phyloP scores from a whole-genome alignment of 305 asterid genomes.

The Fraxinus latifolia region DNA sequence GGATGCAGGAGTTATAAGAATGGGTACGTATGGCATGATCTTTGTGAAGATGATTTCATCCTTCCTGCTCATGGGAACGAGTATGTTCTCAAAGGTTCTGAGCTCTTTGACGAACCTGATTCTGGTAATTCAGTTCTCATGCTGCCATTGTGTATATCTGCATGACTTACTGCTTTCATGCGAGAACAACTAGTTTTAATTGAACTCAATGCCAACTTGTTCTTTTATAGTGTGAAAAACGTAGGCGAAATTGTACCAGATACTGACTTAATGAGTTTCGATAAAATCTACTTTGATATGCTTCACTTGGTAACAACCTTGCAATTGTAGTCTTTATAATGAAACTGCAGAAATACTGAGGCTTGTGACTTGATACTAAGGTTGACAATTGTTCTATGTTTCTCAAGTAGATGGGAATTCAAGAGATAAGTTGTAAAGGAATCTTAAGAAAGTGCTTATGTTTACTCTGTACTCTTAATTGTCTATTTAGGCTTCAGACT shows the following conservation, averaged over 20 bases:
- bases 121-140: slow-evolving; percentile 39
- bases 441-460: background rate
- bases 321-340: background rate
- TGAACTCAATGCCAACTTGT: background rate
- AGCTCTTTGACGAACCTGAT: slow-evolving; percentile 62
- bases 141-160: background rate
- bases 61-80: slow-evolving; percentile 81
- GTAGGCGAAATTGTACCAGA: background rate
- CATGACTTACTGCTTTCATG: background rate
- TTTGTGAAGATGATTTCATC: slow-evolving; percentile 69
- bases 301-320: background rate
- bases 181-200: background rate
- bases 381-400: background rate
- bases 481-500: background rate
- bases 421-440: background rate
- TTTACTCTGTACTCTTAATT: background rate
- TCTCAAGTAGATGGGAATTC: background rate
- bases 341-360: background rate
- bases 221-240: background rate
- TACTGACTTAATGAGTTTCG: background rate
- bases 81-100: slow-evolving; percentile 89
- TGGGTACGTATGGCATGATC: slow-evolving; percentile 91
- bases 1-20: slow-evolving; percentile 67
- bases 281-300: background rate
- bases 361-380: background rate